These are phyloP conservation scores for Solanum boliviense DNA, from an alignment of 257 asterid species.

Conservation along the genomic window DNA sequence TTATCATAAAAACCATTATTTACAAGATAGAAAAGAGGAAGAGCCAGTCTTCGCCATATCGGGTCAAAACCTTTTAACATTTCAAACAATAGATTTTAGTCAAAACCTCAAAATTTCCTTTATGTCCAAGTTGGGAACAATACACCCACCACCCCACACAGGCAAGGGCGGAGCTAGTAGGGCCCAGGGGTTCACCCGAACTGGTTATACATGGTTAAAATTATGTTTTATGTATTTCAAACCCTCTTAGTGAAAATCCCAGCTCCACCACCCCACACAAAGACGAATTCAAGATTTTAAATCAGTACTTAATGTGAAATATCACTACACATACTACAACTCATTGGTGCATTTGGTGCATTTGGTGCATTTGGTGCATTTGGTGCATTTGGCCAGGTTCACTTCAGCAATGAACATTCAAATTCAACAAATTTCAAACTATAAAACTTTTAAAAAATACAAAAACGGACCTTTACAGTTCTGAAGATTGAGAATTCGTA, in stretches of 20 bases:
- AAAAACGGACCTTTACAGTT: constrained; percentile 59
- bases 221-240: not conserved
- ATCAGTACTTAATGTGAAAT: not conserved
- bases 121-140: not conserved
- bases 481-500: constrained; percentile 44
- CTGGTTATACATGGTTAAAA: not conserved
- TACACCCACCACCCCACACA: not conserved
- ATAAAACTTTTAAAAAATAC: too few species aligned
- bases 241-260: not conserved
- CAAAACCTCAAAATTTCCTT: not conserved
- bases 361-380: not conserved
- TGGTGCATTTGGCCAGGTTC: not conserved
- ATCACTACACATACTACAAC: not conserved
- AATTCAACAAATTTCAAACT: not conserved
- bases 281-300: not conserved
- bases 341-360: not conserved
- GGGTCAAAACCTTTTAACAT: not conserved
- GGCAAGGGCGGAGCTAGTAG: not conserved
- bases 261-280: not conserved
- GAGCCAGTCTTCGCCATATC: not conserved
- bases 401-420: not conserved
- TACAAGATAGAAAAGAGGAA: not conserved
- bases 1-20: not conserved
- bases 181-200: not conserved
- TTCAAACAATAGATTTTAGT: not conserved